A percentile compares a stretch with the other conserved stretches of the same genome.
Evolutionary conservation across 768 basidiomycete genomes (phyloP).

Genomic region (Harrya chromipes): DNA sequence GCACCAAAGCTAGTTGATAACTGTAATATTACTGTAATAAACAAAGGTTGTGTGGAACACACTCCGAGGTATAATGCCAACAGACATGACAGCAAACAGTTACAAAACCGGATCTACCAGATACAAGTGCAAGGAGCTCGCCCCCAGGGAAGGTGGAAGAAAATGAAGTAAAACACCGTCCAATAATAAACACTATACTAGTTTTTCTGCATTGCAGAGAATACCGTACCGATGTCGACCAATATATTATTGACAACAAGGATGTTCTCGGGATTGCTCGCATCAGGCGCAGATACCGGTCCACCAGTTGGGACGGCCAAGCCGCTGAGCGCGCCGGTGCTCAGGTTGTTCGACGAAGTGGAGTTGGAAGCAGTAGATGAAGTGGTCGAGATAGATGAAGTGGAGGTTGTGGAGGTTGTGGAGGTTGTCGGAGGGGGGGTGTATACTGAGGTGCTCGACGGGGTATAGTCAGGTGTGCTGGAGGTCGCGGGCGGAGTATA

Average conservation of each 20-base stretch:
- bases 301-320: slow-evolving; percentile 24
- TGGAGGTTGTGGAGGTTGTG: slow-evolving; percentile 27
- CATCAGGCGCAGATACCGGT: slow-evolving; percentile 31
- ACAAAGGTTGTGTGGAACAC: slow-evolving; percentile 1
- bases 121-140: slow-evolving; percentile 1
- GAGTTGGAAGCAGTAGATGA: slow-evolving; percentile 22
- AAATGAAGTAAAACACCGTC: not conserved
- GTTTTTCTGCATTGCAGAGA: slow-evolving; percentile 7
- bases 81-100: not conserved
- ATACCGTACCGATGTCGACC: slow-evolving; percentile 29
- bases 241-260: slow-evolving; percentile 35
- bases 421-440: slow-evolving; percentile 22
- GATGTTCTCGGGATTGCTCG: slow-evolving; percentile 33
- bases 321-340: slow-evolving; percentile 22
- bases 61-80: slow-evolving; percentile 21
- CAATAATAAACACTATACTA: not conserved
- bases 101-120: not conserved
- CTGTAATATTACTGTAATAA: too few species aligned
- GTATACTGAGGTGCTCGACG: slow-evolving; percentile 13
- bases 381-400: slow-evolving; percentile 5
- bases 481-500: slow-evolving; percentile 18
- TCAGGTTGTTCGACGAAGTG: slow-evolving; percentile 19
- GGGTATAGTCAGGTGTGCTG: slow-evolving; percentile 16
- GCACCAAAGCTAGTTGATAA: not conserved
- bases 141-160: slow-evolving; percentile 5